Evolutionary conservation across 1,284 basidiomycete species (phyloP).

Genomic region (Grifola frondosa): DNA sequence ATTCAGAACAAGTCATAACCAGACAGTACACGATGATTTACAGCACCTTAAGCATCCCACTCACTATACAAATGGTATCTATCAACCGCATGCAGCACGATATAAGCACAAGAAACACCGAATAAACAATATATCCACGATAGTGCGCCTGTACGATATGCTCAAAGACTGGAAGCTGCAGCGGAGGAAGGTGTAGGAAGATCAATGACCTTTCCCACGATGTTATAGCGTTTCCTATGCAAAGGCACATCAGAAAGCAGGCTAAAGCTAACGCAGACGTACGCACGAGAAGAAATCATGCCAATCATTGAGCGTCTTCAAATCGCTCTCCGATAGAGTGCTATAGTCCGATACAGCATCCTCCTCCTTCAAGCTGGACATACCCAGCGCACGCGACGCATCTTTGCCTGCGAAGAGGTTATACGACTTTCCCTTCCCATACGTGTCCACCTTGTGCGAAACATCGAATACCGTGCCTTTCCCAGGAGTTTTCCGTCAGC

Average conservation of each 20-base stretch:
- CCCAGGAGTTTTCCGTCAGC: no score
- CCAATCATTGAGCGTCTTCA: conserved; percentile 91
- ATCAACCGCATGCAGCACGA: no score
- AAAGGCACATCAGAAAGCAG: background rate
- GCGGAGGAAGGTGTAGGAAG: no score
- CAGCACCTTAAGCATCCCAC: no score
- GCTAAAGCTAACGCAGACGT: conserved; percentile 2
- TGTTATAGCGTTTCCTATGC: conserved; percentile 76
- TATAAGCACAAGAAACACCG: no score
- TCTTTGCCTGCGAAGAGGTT: conserved; percentile 88
- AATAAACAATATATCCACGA: no score
- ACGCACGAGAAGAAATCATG: conserved; percentile 73
- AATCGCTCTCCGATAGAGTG: conserved; percentile 69
- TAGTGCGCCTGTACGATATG: conserved; percentile 17
- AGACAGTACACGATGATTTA: no score
- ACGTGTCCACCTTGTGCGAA: conserved; percentile 76
- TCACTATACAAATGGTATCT: no score
- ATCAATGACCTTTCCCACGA: conserved; percentile 69
- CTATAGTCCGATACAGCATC: conserved; percentile 91
- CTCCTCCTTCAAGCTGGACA: conserved; percentile 85
- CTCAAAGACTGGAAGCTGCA: no score
- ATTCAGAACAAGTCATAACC: no score
- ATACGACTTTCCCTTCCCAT: conserved; percentile 72
- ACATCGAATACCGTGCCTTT: conserved; percentile 87
- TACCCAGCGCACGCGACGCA: conserved; percentile 78